Conservation (phyloP, 2,329 filamentous ascomycete genomes). For the Annulohypoxylon truncatum region DNA sequence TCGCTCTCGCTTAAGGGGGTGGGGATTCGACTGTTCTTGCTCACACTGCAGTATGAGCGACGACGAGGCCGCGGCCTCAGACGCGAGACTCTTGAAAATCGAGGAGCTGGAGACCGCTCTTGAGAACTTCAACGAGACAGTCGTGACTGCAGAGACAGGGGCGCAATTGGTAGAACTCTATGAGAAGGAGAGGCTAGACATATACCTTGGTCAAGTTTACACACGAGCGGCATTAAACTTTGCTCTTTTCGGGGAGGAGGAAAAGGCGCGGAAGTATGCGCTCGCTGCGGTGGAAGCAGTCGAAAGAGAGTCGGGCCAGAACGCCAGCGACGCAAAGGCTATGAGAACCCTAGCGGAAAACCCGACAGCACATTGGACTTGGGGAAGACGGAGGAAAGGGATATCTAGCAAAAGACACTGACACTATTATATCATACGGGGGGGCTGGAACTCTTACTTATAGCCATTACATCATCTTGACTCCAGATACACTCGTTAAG, state of each 20-base stretch:
- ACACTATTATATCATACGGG: not conserved
- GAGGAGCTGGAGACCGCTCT: constrained; percentile 72
- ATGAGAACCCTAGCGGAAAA: constrained; percentile 51
- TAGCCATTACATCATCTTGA: not conserved
- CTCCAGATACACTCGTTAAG: not conserved
- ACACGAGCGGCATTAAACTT: constrained; percentile 55
- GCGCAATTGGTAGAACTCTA: constrained; percentile 54
- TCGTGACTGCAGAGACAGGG: constrained; percentile 65
- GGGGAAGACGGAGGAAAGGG: constrained; percentile 41
- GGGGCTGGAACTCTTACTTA: not conserved
- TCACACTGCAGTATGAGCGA: constrained; percentile 45
- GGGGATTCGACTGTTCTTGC: constrained; percentile 55
- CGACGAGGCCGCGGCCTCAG: constrained; percentile 45
- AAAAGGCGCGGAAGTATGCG: constrained; percentile 49
- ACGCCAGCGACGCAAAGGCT: constrained; percentile 44
- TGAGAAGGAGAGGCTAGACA: constrained; percentile 49
- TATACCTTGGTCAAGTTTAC: constrained; percentile 52
- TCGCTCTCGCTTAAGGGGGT: constrained; percentile 47
- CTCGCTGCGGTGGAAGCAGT: constrained; percentile 49
- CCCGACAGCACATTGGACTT: constrained; percentile 51
- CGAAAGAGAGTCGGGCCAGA: constrained; percentile 49
- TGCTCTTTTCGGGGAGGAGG: constrained; percentile 52
- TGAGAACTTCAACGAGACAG: constrained; percentile 65
- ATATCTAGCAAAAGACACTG: constrained; percentile 1
- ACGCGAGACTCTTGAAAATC: constrained; percentile 79